These are phyloP conservation scores for Hirsutella thompsonii DNA, from an alignment of 2,329 filamentous ascomycete genomes.

Conservation along the genomic window DNA sequence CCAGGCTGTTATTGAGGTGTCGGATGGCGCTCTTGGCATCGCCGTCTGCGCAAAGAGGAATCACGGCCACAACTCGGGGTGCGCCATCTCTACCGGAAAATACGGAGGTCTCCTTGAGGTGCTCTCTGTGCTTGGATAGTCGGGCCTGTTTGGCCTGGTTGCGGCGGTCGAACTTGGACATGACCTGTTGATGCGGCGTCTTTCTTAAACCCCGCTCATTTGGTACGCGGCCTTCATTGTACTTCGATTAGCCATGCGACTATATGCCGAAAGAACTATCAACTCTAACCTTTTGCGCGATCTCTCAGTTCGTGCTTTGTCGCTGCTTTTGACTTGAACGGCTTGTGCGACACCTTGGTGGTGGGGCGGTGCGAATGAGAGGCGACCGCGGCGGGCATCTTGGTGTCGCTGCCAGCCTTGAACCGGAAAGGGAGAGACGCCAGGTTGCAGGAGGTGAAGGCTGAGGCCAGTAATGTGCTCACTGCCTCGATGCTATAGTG, in stretches of 20 bases:
- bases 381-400: constrained; percentile 59
- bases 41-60: constrained; percentile 67
- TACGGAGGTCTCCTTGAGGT: constrained; percentile 64
- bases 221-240: constrained; percentile 58
- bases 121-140: constrained; percentile 69
- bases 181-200: constrained; percentile 89
- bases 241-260: not conserved
- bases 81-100: constrained; percentile 82
- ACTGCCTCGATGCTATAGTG: not conserved
- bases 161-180: constrained; percentile 91
- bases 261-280: not conserved
- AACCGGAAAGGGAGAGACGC: constrained; percentile 73
- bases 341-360: constrained; percentile 77
- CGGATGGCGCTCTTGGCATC: constrained; percentile 55
- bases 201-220: constrained; percentile 64
- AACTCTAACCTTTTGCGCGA: constrained; percentile 57
- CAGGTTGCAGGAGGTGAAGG: constrained; percentile 30
- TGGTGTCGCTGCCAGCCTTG: constrained; percentile 64
- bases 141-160: constrained; percentile 92
- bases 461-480: not conserved
- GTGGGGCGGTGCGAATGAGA: constrained; percentile 81
- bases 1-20: constrained; percentile 65
- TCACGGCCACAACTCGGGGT: constrained; percentile 74
- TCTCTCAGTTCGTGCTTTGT: constrained; percentile 82
- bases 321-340: constrained; percentile 84